These are phyloP conservation scores for Colletotrichum sp. DNA, from an alignment of 2,329 filamentous ascomycete genomes.

Conservation along the genomic window DNA sequence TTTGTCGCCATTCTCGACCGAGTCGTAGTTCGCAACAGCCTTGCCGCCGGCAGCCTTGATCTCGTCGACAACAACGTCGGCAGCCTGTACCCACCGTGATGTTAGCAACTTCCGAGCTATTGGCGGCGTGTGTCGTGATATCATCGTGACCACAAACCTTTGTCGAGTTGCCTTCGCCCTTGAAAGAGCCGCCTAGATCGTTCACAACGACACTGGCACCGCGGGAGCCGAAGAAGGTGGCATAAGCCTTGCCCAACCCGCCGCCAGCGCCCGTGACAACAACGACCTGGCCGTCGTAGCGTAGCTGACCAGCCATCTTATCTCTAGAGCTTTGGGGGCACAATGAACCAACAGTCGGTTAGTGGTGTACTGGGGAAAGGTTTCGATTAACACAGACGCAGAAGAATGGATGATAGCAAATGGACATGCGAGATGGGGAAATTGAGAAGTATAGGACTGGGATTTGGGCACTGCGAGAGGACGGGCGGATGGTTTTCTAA, in stretches of 20 bases:
- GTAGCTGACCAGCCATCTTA: conserved; percentile 70
- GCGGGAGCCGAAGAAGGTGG: conserved; percentile 88
- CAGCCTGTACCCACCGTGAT: conserved; percentile 58
- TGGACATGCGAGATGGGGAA: background rate
- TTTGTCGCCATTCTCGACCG: conserved; percentile 88
- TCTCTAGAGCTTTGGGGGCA: conserved; percentile 4
- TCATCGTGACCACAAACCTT: conserved; percentile 64
- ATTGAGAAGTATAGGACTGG: background rate
- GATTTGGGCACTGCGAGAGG: background rate
- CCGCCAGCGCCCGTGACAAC: conserved; percentile 84
- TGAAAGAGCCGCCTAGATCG: conserved; percentile 91
- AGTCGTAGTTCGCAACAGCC: conserved; percentile 97
- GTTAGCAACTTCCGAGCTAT: conserved; percentile 23
- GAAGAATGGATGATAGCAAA: background rate
- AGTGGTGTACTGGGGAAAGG: background rate
- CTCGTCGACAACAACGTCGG: conserved; percentile 82
- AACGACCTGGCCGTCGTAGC: conserved; percentile 85
- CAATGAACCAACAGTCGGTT: background rate
- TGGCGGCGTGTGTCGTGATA: background rate
- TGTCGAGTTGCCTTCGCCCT: conserved; percentile 86
- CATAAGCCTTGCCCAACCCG: conserved; percentile 81
- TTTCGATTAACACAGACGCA: background rate
- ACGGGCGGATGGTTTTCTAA: background rate
- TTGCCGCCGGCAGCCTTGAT: conserved; percentile 90
- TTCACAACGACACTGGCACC: conserved; percentile 97